Percentiles rank a stretch among this genome's conserved stretches.
phyloP scores from a whole-genome alignment of 2,329 filamentous ascomycete species.

The Claviceps quebecensis region DNA sequence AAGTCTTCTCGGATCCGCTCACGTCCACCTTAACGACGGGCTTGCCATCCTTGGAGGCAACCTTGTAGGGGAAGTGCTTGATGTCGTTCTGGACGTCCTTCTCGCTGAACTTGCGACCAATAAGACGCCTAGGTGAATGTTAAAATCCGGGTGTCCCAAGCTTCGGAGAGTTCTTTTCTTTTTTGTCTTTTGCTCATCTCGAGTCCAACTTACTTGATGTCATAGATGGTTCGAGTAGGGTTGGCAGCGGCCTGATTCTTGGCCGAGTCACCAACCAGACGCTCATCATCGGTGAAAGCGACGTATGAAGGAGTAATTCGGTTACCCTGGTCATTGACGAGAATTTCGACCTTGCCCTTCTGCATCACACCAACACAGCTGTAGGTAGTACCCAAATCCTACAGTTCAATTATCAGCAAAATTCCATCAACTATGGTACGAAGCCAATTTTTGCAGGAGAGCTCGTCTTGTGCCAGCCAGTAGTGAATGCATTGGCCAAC shows the following conservation, averaged over 20 bases:
- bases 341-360: slow-evolving; percentile 86
- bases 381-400: slow-evolving; percentile 78
- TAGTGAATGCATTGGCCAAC: not conserved
- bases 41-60: slow-evolving; percentile 80
- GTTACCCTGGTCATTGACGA: slow-evolving; percentile 94
- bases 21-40: slow-evolving; percentile 68
- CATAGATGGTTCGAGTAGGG: slow-evolving; percentile 62
- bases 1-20: slow-evolving; percentile 49
- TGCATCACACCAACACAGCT: slow-evolving; percentile 93
- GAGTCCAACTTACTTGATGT: slow-evolving; percentile 57
- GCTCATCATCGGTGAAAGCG: slow-evolving; percentile 92
- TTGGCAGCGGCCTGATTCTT: slow-evolving; percentile 88
- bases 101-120: slow-evolving; percentile 71
- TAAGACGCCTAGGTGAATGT: slow-evolving; percentile 50
- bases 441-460: not conserved
- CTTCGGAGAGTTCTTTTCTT: too few species aligned
- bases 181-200: too few species aligned
- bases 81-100: slow-evolving; percentile 83
- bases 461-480: not conserved
- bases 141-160: not conserved
- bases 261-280: slow-evolving; percentile 90
- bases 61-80: slow-evolving; percentile 98
- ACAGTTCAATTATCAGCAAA: slow-evolving; percentile 1
- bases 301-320: slow-evolving; percentile 92
- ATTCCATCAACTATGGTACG: not conserved